Evolutionary conservation across 345 rosid genomes (phyloP), one percentile per base, ranked within the genome.

Genomic region (Arabidopsis suecica): DNA sequence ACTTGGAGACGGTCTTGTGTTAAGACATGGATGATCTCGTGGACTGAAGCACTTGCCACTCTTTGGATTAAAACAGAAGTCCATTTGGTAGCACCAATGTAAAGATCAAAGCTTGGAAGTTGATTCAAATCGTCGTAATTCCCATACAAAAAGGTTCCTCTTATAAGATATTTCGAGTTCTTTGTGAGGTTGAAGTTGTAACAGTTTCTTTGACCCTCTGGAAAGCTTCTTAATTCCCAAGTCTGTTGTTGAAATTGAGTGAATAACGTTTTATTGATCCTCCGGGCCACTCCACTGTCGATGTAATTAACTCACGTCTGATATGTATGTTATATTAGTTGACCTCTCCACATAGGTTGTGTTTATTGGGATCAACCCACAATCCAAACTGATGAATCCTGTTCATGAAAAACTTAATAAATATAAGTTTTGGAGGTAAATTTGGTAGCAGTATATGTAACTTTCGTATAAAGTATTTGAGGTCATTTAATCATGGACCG

Each of bases 361-460:
- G 20, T 20, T 9, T 37, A 33, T 69, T 2, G 73, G 64, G 7
- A 32, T 47, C 32, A 56, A 44, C 4, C 74, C 74, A 58, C 74
- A 70, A 32, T 16, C 74, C 42, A 70, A 41, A 11, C 74, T 70
- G 32, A 44, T 58, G 36, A 70, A 70, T 37, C 53, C 73, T 69
- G 63, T 34, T 9, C 44, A 48, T 51, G 3, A 51, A 37, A 0
- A 37, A 20, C 9, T 37, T 1, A 37, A 37, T 37, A 37, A 5
- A 4, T 5, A 37, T 37, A 8, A 37, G 41, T 8, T 1, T 37
- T 37, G 0, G 11, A 37, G 10, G 41, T 37, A 37, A 37, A 10
- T 37, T 37, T 1, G 41, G 41, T 37, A 37, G 10, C 41, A 37
- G 8, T 37, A 37, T 37, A 2, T 37, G 41, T 37, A 8, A 8